Base-by-base conservation (phyloP, 192 early-diverging fungal species). In the Rhizophlyctis rosea region DNA sequence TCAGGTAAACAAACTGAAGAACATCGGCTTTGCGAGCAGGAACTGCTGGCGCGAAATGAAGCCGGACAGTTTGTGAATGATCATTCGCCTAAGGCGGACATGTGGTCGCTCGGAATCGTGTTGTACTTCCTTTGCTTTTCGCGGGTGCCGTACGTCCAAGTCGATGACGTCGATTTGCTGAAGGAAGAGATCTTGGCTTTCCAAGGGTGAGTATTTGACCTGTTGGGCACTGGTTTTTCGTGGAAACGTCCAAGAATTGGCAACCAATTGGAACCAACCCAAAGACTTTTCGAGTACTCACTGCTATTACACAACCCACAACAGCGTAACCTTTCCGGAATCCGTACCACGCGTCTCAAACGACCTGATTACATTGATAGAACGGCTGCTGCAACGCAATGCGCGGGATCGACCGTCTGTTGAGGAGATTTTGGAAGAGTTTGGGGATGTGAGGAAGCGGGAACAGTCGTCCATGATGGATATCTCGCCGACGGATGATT, bases 61-160 rank as follows among this genome's bases (percentile, higher is more conserved):
- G 52, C 67, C 1, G 94, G 93, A 18, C 75, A 78, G 25, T 95
- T 87, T 59, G 62, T 81, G 21, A 82, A 89, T 47, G 87, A 87
- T 50, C 92, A 92, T 69, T 90, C 90, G 28, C 78, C 87, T 54
- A 90, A 89, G 53, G 88, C 91, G 3, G 96, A 98, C 61, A 85
- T 98, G 85, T 98, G 93, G 92, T 92, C 90, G 0, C 75, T 98
- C 49, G 96, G 96, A 0, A 91, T 98, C 76, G 81, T 98, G 1
- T 79, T 97, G 3, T 94, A 94, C 64, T 96, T 91, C 55, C 76
- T 96, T 52, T 96, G 94, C 69, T 97, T 90, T 57, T 86, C 89
- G 5, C 62, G 65, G 4, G 72, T 98, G 33, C 96, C 96, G 0
- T 98, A 89, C 61, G 50, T 72, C 24, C 86, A 92, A 50, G 81